Evolutionary conservation across 306 rosid genomes (phyloP).

Genomic region (Corylus avellana): DNA sequence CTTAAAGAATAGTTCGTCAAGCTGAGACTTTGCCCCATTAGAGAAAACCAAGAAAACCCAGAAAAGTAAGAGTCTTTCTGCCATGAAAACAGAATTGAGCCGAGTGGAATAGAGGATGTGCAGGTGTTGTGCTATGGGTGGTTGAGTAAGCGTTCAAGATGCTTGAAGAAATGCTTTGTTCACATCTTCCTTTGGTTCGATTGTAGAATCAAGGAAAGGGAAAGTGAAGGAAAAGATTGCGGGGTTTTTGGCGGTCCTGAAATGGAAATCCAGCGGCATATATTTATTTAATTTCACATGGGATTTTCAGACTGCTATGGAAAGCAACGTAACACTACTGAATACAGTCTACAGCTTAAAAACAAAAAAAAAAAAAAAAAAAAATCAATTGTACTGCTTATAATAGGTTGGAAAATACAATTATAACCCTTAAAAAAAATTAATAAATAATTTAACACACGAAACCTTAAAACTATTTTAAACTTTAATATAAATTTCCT

Average conservation of each 20-base stretch:
- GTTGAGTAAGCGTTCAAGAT: not conserved
- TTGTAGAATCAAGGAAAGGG: not conserved
- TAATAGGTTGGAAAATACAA: too few relatives aligned
- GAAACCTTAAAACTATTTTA: too few relatives aligned
- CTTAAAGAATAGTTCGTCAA: constrained; percentile 20
- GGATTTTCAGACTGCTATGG: not conserved
- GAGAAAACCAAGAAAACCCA: constrained; percentile 13
- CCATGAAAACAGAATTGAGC: constrained; percentile 20
- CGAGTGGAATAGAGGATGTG: not conserved
- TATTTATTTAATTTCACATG: not conserved
- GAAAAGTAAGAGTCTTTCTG: constrained; percentile 16
- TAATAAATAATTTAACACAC: too few relatives aligned
- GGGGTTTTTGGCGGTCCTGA: not conserved
- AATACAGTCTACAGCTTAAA: too few relatives aligned
- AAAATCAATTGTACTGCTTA: too few relatives aligned
- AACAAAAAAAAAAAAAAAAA: too few relatives aligned
- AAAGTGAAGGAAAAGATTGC: not conserved
- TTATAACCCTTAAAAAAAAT: too few relatives aligned
- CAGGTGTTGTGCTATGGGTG: not conserved
- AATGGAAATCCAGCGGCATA: not conserved
- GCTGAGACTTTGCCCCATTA: constrained; percentile 1
- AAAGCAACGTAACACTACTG: too few relatives aligned
- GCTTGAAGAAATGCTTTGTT: not conserved
- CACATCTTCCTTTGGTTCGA: not conserved
- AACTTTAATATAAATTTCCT: too few relatives aligned